These are phyloP conservation scores for Pythium sp. DNA, from an alignment of 352 stramenopile species.

Conservation along the genomic window DNA sequence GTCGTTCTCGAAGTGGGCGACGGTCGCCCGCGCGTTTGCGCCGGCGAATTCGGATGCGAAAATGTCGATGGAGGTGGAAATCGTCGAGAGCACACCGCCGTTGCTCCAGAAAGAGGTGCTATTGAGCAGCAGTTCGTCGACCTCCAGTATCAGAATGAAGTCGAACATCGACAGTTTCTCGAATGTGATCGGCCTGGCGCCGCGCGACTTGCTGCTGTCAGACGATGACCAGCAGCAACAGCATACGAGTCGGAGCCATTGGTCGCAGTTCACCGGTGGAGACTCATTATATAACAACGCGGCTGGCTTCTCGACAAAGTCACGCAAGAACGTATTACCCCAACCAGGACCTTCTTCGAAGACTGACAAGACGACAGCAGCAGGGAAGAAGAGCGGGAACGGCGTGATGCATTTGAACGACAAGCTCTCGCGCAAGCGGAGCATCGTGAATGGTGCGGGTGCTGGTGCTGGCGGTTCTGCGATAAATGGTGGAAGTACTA, in stretches of 20 bases:
- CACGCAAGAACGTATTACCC: background rate
- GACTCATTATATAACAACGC: background rate
- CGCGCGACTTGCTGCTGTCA: background rate
- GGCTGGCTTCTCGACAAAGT: background rate
- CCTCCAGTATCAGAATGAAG: constrained; percentile 26
- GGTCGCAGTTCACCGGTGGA: background rate
- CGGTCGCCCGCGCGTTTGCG: constrained; percentile 35
- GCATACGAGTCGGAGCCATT: constrained; percentile 9
- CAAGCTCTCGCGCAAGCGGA: constrained; percentile 18
- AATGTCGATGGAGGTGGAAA: constrained; percentile 20
- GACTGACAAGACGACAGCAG: no score
- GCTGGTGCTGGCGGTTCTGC: background rate
- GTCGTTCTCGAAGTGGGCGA: constrained; percentile 37
- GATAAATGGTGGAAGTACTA: background rate
- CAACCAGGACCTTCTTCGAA: background rate
- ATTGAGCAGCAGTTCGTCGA: background rate
- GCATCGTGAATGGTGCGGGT: background rate
- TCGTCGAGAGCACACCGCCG: constrained; percentile 21
- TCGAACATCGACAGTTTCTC: constrained; percentile 51
- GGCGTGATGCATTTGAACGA: constrained; percentile 17
- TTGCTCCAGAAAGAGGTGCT: constrained; percentile 16
- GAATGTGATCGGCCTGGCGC: constrained; percentile 22
- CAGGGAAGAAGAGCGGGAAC: constrained; percentile 9
- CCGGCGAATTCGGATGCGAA: constrained; percentile 15
- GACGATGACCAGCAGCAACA: background rate